Evolutionary conservation across 805 yeast species (phyloP), one percentile per base, ranked within the genome.

Genomic region (Cyberlindnera veronae): DNA sequence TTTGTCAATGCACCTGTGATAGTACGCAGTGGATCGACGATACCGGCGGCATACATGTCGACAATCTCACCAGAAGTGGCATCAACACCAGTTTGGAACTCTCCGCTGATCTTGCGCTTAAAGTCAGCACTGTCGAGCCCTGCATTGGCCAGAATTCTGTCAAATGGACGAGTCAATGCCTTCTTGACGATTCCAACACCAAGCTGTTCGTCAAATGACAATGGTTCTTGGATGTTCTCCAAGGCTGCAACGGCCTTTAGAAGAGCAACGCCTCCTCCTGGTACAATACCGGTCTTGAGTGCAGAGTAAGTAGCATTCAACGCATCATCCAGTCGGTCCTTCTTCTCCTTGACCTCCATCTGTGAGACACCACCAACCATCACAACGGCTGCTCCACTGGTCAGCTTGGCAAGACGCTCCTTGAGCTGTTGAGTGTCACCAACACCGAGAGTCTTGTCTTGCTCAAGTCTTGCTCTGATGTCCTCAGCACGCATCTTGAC

Each of bases 241-340:
- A 93, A 76, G 48, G 81, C 66, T 55, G 79, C 74, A 39, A 95
- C 77, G 37, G 98, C 97, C 77, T 93, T 93, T 60, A 88, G 76
- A 61, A 93, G 76, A 43, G 99, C 99, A 53, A 97, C 88, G 71
- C 99, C 99, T 66, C 99, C 99, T 72, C 99, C 99, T 62, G 99
- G 99, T 53, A 93, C 77, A 62, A 93, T 89, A 71, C 99, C 99
- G 69, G 88, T 96, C 70, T 91, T 91, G 50, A 93, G 96, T 51
- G 99, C 99, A 44, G 99, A 97, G 69, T 98, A 88, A 39, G 98
- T 93, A 41, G 99, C 97, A 63, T 93, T 91, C 63, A 93, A 77
- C 20, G 99, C 98, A 72, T 93, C 99, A 59, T 93, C 98, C 62
- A 89, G 87, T 71, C 99, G 84, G 67, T 93, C 99, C 76, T 93